phyloP scores from a whole-genome alignment of 768 basidiomycete genomes.

The Gymnopilus junonius region DNA sequence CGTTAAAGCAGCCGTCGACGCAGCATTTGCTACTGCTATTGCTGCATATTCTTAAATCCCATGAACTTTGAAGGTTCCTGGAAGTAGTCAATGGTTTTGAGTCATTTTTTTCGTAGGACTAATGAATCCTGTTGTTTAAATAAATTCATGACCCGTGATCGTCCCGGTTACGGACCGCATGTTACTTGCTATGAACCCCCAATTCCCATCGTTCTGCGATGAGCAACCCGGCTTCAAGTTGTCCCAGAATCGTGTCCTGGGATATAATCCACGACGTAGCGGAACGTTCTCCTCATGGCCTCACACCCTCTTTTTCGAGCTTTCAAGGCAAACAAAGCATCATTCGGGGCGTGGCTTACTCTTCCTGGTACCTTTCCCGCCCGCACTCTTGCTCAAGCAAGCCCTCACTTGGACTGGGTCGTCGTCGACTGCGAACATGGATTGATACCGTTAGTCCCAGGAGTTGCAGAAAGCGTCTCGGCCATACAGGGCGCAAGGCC shows the following conservation, averaged over 20 bases:
- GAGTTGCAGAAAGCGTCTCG: conserved; percentile 57
- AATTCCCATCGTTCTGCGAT: not conserved
- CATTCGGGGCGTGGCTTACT: conserved; percentile 72
- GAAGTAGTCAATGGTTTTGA: too few species aligned
- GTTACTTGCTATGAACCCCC: not conserved
- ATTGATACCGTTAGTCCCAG: conserved; percentile 55
- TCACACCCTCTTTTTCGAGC: conserved; percentile 56
- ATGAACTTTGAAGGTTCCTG: too few species aligned
- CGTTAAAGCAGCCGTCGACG: conserved; percentile 23
- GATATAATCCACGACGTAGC: not conserved
- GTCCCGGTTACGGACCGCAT: not conserved
- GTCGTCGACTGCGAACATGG: conserved; percentile 75
- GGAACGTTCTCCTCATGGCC: conserved; percentile 40
- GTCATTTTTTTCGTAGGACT: too few species aligned
- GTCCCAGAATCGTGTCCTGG: not conserved
- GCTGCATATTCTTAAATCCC: conserved; percentile 29
- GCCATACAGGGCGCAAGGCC: conserved; percentile 53
- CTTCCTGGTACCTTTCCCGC: conserved; percentile 62
- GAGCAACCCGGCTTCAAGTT: not conserved
- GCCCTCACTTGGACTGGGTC: conserved; percentile 63
- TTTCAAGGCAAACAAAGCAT: conserved; percentile 59
- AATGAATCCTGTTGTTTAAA: too few species aligned
- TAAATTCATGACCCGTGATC: too few species aligned
- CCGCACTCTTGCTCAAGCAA: conserved; percentile 60
- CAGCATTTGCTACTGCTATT: conserved; percentile 30